Percentiles rank a stretch among this genome's conserved stretches.
Evolutionary conservation across 2,329 filamentous ascomycete species (phyloP).

Genomic region (Grosmannia huntii): DNA sequence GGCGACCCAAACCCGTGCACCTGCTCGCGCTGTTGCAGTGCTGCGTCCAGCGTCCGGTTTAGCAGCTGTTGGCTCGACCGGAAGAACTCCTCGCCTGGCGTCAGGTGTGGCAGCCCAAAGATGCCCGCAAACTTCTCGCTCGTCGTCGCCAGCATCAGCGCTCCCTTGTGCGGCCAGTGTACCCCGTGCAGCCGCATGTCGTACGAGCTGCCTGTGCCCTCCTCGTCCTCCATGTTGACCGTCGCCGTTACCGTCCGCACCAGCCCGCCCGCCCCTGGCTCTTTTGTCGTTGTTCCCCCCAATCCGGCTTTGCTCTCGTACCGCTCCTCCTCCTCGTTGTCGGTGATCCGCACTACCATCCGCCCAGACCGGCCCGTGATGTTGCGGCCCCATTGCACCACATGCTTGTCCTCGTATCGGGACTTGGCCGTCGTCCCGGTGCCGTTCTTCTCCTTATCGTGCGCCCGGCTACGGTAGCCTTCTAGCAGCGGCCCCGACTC

Average conservation of each 20-base stretch:
- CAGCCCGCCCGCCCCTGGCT: conserved; percentile 32
- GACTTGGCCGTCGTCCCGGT: not conserved
- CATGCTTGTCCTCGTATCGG: not conserved
- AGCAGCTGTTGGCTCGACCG: conserved; percentile 50
- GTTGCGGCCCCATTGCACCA: conserved; percentile 59
- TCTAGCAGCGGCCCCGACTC: not conserved
- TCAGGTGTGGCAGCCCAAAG: conserved; percentile 76
- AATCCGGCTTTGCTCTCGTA: conserved; percentile 12
- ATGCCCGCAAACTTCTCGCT: conserved; percentile 92
- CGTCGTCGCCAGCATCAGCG: conserved; percentile 71
- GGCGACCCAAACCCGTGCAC: conserved; percentile 40
- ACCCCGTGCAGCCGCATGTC: conserved; percentile 71
- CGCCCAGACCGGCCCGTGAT: conserved; percentile 61
- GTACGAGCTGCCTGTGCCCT: conserved; percentile 59
- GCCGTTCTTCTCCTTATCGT: not conserved
- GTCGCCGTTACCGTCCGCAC: conserved; percentile 58
- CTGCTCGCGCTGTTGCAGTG: conserved; percentile 52
- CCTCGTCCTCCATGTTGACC: conserved; percentile 59
- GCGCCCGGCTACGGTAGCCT: not conserved
- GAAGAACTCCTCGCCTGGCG: conserved; percentile 45
- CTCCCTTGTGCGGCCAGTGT: conserved; percentile 73
- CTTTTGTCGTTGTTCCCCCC: conserved; percentile 9
- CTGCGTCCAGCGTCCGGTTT: conserved; percentile 56
- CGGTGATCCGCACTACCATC: conserved; percentile 55
- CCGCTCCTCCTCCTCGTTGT: conserved; percentile 29